A percentile compares a stretch with the other conserved stretches of the same genome.
These are phyloP conservation scores for Aureobasidium melanogenum DNA, from an alignment of 2,329 filamentous ascomycete genomes.

Conservation along the genomic window DNA sequence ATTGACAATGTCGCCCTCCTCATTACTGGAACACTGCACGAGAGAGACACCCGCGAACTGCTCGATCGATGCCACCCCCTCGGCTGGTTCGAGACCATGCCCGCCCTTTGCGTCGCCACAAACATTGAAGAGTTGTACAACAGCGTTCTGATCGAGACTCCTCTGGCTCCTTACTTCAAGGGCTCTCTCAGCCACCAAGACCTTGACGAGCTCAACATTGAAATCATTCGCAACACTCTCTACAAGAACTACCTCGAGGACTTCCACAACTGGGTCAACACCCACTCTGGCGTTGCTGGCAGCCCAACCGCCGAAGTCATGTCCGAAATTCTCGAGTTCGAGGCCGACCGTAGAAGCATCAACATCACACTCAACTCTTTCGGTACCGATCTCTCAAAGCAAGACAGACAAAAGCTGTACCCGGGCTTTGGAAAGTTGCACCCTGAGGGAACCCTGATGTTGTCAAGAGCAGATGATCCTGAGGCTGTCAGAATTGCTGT, in stretches of 20 bases:
- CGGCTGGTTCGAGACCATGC: slow-evolving; percentile 98
- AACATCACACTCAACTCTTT: slow-evolving; percentile 99
- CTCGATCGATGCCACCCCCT: slow-evolving; percentile 93
- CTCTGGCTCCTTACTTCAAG: slow-evolving; percentile 94
- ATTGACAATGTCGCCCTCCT: slow-evolving; percentile 98
- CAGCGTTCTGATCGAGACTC: slow-evolving; percentile 92
- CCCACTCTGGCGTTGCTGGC: slow-evolving; percentile 72
- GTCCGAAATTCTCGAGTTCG: slow-evolving; percentile 91
- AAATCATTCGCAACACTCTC: slow-evolving; percentile 95
- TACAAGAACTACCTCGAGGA: slow-evolving; percentile 99
- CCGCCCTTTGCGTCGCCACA: slow-evolving; percentile 91
- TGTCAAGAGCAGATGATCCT: slow-evolving; percentile 87
- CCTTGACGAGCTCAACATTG: slow-evolving; percentile 96
- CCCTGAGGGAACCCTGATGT: slow-evolving; percentile 89
- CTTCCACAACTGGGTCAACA: slow-evolving; percentile 91
- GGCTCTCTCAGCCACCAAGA: slow-evolving; percentile 92
- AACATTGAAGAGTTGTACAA: slow-evolving; percentile 99
- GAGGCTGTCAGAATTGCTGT: slow-evolving; percentile 91
- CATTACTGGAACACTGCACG: slow-evolving; percentile 95
- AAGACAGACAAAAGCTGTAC: slow-evolving; percentile 91
- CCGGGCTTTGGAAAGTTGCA: slow-evolving; percentile 85
- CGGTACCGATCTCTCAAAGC: slow-evolving; percentile 89
- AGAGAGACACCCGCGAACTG: slow-evolving; percentile 91
- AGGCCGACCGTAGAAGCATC: slow-evolving; percentile 92
- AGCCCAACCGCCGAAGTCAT: slow-evolving; percentile 91